phyloP scores from a whole-genome alignment of 2,329 filamentous ascomycete genomes.

The Chrysoporthe cubensis region DNA sequence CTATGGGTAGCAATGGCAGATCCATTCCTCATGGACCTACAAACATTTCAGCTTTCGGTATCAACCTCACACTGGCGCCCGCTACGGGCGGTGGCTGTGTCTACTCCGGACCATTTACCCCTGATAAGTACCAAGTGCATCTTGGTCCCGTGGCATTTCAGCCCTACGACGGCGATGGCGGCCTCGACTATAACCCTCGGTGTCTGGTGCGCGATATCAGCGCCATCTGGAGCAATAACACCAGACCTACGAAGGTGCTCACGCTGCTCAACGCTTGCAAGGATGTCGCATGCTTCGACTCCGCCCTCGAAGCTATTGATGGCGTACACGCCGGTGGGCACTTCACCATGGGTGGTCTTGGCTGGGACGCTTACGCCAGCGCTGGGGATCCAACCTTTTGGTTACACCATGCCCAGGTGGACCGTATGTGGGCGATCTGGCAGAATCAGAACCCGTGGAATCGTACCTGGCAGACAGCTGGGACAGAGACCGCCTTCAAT shows the following conservation, averaged over 20 bases:
- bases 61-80: neutral
- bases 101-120: neutral
- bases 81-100: slow-evolving; percentile 5
- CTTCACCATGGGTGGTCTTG: slow-evolving; percentile 10
- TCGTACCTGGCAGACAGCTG: neutral
- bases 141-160: slow-evolving; percentile 23
- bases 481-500: slow-evolving; percentile 15
- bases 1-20: neutral
- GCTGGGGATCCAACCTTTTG: slow-evolving; percentile 40
- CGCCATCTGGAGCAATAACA: slow-evolving; percentile 14
- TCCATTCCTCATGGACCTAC: slow-evolving; percentile 38
- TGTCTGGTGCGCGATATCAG: slow-evolving; percentile 25
- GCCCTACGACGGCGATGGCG: slow-evolving; percentile 25
- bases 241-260: neutral
- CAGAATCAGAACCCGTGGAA: slow-evolving; percentile 23
- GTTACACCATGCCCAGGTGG: slow-evolving; percentile 39
- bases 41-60: slow-evolving; percentile 18
- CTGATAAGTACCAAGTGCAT: neutral
- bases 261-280: slow-evolving; percentile 24
- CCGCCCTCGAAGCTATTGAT: slow-evolving; percentile 1
- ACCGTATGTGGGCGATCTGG: slow-evolving; percentile 32
- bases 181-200: slow-evolving; percentile 26
- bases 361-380: slow-evolving; percentile 15
- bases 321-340: slow-evolving; percentile 25
- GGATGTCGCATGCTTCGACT: slow-evolving; percentile 24